phyloP scores from a whole-genome alignment of 2,329 filamentous ascomycete species.

The Helicocarpus griseus region DNA sequence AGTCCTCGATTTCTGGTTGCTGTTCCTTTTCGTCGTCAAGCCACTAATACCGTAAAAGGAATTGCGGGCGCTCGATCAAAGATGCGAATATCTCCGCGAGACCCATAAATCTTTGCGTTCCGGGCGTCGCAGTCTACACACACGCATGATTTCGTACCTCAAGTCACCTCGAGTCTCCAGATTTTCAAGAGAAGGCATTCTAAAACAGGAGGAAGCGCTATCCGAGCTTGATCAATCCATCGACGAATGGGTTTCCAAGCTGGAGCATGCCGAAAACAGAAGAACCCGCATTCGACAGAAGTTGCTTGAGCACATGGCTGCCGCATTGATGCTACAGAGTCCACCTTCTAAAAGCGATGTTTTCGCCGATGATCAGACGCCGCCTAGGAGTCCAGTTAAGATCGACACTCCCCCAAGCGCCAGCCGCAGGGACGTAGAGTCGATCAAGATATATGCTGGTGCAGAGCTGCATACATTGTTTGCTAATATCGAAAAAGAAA shows the following conservation, averaged over 20 bases:
- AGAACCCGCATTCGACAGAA: slow-evolving; percentile 67
- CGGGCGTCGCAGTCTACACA: slow-evolving; percentile 67
- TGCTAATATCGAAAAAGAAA: slow-evolving; percentile 56
- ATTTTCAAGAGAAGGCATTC: slow-evolving; percentile 64
- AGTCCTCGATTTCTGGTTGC: neutral
- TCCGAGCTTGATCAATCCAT: slow-evolving; percentile 68
- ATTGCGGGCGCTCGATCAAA: slow-evolving; percentile 64
- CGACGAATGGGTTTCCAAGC: slow-evolving; percentile 69
- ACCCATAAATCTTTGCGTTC: slow-evolving; percentile 66
- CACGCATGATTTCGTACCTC: slow-evolving; percentile 66
- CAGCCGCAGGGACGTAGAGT: slow-evolving; percentile 45
- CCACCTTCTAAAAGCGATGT: slow-evolving; percentile 2
- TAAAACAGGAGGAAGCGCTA: slow-evolving; percentile 71
- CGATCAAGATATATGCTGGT: slow-evolving; percentile 59
- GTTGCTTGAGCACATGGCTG: slow-evolving; percentile 70
- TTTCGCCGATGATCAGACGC: slow-evolving; percentile 22
- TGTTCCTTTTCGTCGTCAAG: neutral
- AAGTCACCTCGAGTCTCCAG: slow-evolving; percentile 60
- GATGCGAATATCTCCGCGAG: slow-evolving; percentile 66
- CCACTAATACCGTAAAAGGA: slow-evolving; percentile 41
- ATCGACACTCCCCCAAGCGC: slow-evolving; percentile 16
- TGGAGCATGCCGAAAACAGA: slow-evolving; percentile 72
- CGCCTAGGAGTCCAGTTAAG: slow-evolving; percentile 51
- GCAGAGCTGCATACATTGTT: slow-evolving; percentile 58
- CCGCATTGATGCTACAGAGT: slow-evolving; percentile 48